Base-by-base conservation (phyloP, 257 asterid species). In the Solanum infundibuliforme region DNA sequence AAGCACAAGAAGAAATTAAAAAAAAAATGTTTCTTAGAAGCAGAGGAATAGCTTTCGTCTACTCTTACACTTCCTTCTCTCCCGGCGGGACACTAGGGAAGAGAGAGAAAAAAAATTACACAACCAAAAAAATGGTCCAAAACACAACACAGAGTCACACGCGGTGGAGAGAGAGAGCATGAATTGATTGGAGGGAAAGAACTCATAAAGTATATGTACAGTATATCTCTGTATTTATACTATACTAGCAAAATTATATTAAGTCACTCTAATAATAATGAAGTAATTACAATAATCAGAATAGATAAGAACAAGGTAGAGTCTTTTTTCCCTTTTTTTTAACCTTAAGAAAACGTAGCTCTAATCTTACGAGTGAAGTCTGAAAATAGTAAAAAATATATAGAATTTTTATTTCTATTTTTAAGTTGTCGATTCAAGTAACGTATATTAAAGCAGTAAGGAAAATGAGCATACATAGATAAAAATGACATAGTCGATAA, bases 41-140 rank as follows among this genome's bases (percentile, higher is more conserved):
- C 89, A 90, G 95, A 94, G 96, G 87, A 94, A 94, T 90, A 87
- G 95, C 76, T 96, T 93, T 88, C 99, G 90, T 95, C 93, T 91
- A 95, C 98, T 94, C 99, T 87, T 94, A 91, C 93, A 90, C 98
- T 95, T 93, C 94, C 98, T 92, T 90, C 93, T 83, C 95, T 90
- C 92, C 92, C 98, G 96, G 94, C 95, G 93, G 92, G 91, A 91
- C 92, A 88, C 92, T 83, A 81, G 89, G 12, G 31, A 41, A 38
- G 89, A 89, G 83, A 89, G 88, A 84, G 71, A 48, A 5, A 31
- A 35, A 32, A 27, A 58, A 72, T 8, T 60, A 60, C 87, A 85
- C 48, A 62, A 25, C 86, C 41, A 85, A 69, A 66, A 7, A 36
- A 20, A 43, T 4, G 43, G 58, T 72, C 35, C 77, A 36, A 58